Base-by-base conservation (phyloP, 345 rosid genomes). In the Garcia nutans region DNA sequence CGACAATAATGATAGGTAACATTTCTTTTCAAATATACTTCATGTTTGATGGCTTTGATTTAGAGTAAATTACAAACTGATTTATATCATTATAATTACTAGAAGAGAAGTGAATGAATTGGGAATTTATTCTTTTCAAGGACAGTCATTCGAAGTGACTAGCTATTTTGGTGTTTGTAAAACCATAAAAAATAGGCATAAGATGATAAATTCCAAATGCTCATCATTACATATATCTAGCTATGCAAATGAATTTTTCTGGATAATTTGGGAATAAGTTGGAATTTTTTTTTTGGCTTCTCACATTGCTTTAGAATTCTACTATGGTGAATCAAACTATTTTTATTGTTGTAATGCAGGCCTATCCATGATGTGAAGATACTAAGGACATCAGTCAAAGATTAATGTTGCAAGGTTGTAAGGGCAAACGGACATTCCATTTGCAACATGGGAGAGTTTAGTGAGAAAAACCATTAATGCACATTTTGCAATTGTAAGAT, bases 361-460 rank as follows among this genome's bases (percentile, higher is more conserved):
- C 98, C 99, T 15, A 84, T 96, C 72, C 99, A 93, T 82, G 98
- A 91, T n/a, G 99, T 93, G 87, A 96, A 88, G 94, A 93, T 93
- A 79, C 77, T 96, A 28, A 79, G 94, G 58, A 83, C 94, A 59
- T 86, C 96, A 37, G 97, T 96, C 74, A 81, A 86, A 77, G 99
- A 93, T 82, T 93, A 82, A 55, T 19, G 22, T 76, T 17, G 55
- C 19, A 37, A 23, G 62, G 28, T 49, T n/a, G 28, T 22, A 10
- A 15, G 55, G 16, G 41, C 22, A 6, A 62, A 20, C n/a, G 6
- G 3, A 33, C 37, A 45, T 11, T 75, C n/a, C 9, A 59, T 26
- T 56, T 33, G 37, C 42, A 70, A 5, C 17, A 59, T 22, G 12
- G 37, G 76, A 9, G 58, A 33, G 31, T 6, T 0, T n/a, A 37